These are phyloP conservation scores for Candida sonorensis DNA, from an alignment of 805 yeast genomes.

Conservation along the genomic window DNA sequence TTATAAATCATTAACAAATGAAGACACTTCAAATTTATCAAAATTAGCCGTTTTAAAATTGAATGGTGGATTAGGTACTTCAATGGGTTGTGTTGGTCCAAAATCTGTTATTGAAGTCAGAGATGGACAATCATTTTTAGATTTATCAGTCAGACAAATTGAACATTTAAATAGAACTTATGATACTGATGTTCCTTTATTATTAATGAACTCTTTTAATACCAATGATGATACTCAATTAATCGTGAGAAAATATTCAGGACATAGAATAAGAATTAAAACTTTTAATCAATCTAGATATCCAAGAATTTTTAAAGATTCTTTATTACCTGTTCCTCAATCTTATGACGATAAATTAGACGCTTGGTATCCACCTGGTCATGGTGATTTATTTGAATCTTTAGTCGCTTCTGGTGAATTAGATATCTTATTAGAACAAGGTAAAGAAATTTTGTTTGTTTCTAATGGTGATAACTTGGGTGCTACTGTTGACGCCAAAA, in stretches of 20 bases:
- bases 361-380: slow-evolving; percentile 99
- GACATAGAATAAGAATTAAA: slow-evolving; percentile 89
- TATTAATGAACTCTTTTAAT: slow-evolving; percentile 97
- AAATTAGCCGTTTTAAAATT: slow-evolving; percentile 93
- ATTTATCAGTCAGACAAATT: slow-evolving; percentile 92
- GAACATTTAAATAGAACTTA: slow-evolving; percentile 87
- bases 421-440: slow-evolving; percentile 82
- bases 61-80: slow-evolving; percentile 98
- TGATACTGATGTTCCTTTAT: slow-evolving; percentile 90
- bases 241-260: slow-evolving; percentile 92
- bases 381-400: slow-evolving; percentile 94
- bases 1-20: slow-evolving; percentile 47
- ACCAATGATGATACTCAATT: slow-evolving; percentile 94
- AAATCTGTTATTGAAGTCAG: slow-evolving; percentile 97
- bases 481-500: slow-evolving; percentile 91
- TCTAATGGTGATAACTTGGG: slow-evolving; percentile 98
- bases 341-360: slow-evolving; percentile 65
- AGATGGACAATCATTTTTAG: slow-evolving; percentile 96
- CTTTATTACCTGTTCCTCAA: slow-evolving; percentile 92
- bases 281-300: slow-evolving; percentile 97
- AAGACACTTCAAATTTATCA: slow-evolving; percentile 41
- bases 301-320: slow-evolving; percentile 93
- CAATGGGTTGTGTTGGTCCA: slow-evolving; percentile 99
- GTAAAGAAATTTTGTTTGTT: slow-evolving; percentile 91
- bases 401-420: slow-evolving; percentile 86